These are phyloP conservation scores for Hypoxylon fuscum DNA, from an alignment of 495 filamentous ascomycete species.

Conservation along the genomic window DNA sequence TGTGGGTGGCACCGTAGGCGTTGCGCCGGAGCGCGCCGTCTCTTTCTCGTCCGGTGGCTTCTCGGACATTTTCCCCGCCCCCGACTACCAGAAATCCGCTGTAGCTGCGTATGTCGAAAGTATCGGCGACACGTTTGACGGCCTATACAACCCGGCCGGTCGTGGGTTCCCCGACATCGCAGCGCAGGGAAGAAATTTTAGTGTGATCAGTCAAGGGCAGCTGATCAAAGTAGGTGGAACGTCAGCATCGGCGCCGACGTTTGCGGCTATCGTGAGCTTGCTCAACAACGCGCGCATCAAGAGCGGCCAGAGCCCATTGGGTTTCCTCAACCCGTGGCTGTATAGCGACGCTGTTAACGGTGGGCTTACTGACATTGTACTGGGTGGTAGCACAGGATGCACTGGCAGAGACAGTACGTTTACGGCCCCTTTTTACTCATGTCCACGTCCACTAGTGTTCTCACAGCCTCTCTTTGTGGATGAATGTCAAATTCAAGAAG, in stretches of 20 bases:
- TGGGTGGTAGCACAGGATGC: constrained; percentile 65
- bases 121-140: constrained; percentile 43
- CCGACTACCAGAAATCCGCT: constrained; percentile 65
- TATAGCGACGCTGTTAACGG: constrained; percentile 56
- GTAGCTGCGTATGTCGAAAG: constrained; percentile 59
- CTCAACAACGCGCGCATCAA: constrained; percentile 66
- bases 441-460: too few species aligned
- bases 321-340: constrained; percentile 73
- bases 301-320: constrained; percentile 58
- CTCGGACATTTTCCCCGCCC: constrained; percentile 66
- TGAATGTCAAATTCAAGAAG: too few species aligned
- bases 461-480: too few species aligned
- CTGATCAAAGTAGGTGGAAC: constrained; percentile 56
- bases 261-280: constrained; percentile 59
- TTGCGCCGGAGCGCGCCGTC: constrained; percentile 67
- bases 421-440: constrained; percentile 1
- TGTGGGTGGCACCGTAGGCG: constrained; percentile 70
- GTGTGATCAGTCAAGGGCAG: constrained; percentile 56
- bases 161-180: constrained; percentile 74
- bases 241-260: constrained; percentile 48
- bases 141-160: constrained; percentile 63
- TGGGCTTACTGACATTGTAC: constrained; percentile 66
- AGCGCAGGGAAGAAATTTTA: constrained; percentile 64
- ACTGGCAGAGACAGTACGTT: constrained; percentile 43
- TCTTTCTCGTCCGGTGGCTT: constrained; percentile 71